phyloP scores from a whole-genome alignment of 352 stramenopile genomes.

The Pilasporangium apinafurcum region DNA sequence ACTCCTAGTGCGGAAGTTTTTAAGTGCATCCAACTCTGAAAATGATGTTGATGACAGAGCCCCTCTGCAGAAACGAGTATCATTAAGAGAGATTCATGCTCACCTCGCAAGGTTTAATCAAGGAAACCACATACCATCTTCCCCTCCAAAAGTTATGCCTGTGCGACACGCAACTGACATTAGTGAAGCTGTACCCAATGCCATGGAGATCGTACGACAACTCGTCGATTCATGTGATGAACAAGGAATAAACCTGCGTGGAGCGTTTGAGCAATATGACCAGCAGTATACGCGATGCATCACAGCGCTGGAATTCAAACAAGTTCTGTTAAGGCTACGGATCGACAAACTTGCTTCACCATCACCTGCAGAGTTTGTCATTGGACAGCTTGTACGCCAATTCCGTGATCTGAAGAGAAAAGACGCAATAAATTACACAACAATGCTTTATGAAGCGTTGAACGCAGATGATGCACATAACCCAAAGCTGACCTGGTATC shows the following conservation, averaged over 20 bases:
- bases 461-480: neutral
- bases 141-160: neutral
- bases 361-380: conserved; percentile 18
- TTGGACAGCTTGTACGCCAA: conserved; percentile 52
- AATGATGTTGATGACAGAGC: conserved; percentile 1
- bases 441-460: conserved; percentile 18
- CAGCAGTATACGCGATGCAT: conserved; percentile 31
- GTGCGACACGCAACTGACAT: neutral
- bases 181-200: neutral
- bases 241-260: conserved; percentile 35
- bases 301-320: conserved; percentile 45
- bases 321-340: conserved; percentile 29
- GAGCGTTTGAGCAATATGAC: conserved; percentile 47
- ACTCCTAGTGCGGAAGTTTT: conserved; percentile 30
- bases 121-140: neutral
- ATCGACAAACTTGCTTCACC: conserved; percentile 15
- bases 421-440: conserved; percentile 33
- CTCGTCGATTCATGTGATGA: conserved; percentile 28
- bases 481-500: conserved; percentile 14
- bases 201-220: conserved; percentile 6
- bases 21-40: conserved; percentile 2
- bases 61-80: too few species aligned
- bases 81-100: conserved; percentile 20
- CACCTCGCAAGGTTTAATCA: conserved; percentile 15
- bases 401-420: conserved; percentile 19